Conservation (phyloP, 768 basidiomycete species). For the Agrocybe praecox region DNA sequence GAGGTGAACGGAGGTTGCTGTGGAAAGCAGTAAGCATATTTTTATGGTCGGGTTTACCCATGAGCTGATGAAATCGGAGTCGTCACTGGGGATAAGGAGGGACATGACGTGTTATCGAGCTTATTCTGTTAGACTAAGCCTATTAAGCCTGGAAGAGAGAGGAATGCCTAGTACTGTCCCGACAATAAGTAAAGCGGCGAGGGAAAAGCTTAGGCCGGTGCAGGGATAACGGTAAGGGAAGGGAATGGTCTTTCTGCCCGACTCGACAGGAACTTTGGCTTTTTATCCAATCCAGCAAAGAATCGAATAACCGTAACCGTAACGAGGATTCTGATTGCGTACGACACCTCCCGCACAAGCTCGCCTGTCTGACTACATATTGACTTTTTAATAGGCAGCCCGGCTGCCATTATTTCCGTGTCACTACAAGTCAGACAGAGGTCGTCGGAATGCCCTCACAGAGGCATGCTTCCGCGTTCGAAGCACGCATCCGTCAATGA, state of each 20-base stretch:
- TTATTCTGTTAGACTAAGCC: not conserved
- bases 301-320: conserved; percentile 8
- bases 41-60: conserved; percentile 14
- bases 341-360: not conserved
- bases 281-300: conserved; percentile 2
- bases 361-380: not conserved
- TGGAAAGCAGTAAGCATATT: conserved; percentile 25
- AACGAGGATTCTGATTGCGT: conserved; percentile 3
- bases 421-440: not conserved
- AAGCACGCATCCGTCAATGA: not conserved
- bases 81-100: not conserved
- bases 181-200: not conserved
- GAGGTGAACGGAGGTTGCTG: conserved; percentile 34
- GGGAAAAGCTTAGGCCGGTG: not conserved
- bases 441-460: not conserved
- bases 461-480: not conserved
- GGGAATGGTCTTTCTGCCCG: not conserved
- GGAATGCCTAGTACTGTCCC: not conserved
- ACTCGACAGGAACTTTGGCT: conserved; percentile 4
- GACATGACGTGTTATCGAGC: not conserved
- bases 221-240: not conserved
- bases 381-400: not conserved
- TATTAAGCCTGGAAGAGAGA: too few relatives aligned
- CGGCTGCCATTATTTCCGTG: not conserved
- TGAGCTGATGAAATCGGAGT: conserved; percentile 11